Base-by-base conservation (phyloP, 768 basidiomycete species). In the Arthromyces matolae region DNA sequence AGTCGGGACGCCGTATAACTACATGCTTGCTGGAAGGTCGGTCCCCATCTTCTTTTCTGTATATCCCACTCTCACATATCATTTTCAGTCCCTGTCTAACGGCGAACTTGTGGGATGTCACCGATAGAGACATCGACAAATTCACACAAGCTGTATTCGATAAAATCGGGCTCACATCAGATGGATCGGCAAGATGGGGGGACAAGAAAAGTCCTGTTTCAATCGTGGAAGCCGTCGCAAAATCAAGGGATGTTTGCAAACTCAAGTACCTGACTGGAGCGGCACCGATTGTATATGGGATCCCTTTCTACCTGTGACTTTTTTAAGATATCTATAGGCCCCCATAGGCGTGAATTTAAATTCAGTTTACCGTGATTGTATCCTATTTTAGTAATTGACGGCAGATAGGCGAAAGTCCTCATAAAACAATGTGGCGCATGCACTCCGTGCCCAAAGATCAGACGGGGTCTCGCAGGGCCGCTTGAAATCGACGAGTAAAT, bases 51-150 rank as follows among this genome's bases (percentile, higher is more conserved):
- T 28, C 46, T 20, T 23, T 9, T n/a, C 16, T 45, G 7, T 16
- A 28, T 5, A 6, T 40, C 4, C 45, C 20, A n/a, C 31, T 23
- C 41, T 31, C 51, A 42, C 47, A 34, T 12, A 29, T 27, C 16
- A 29, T 39, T 44, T 32, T 51, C 27, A 93, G 95, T 52, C 95
- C 96, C 14, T 87, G 93, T 1, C 75, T 98, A 25, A 82, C 97
- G 10, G 96, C 91, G 0, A 97, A 95, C 60, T 71, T 98, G 4
- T 99, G 96, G 96, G 96, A 98, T 59, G 96, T 98, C 7, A 98
- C 95, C 0, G 96, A 99, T 71, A 80, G 85, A 37, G 96, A 99
- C 61, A 95, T 98, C 58, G 95, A 99, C 72, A 89, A 89, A 56
- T 83, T 96, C 53, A 86, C 93, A 2, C 81, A 86, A 52, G 71